A percentile compares a stretch with the other conserved stretches of the same genome.
Evolutionary conservation across 2,329 filamentous ascomycete species (phyloP).

Genomic region (Colletotrichum brevisporum): DNA sequence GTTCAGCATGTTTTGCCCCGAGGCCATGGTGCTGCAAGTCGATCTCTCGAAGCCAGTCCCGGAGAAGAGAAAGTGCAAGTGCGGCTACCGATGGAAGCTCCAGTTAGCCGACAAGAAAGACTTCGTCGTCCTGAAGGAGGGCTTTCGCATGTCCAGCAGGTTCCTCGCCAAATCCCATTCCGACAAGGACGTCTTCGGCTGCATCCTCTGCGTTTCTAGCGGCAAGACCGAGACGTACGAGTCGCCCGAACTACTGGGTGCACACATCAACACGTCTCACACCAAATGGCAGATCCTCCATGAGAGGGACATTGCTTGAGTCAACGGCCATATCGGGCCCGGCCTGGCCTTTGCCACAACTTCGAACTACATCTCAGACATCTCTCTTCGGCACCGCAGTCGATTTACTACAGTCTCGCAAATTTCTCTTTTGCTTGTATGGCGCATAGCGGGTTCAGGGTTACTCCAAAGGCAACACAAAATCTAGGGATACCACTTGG

Average conservation of each 20-base stretch:
- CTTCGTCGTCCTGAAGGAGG: conserved; percentile 52
- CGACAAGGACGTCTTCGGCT: conserved; percentile 51
- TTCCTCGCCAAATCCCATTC: conserved; percentile 59
- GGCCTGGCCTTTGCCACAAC: neutral
- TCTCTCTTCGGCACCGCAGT: neutral
- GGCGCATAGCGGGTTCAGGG: neutral
- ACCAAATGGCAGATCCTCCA: conserved; percentile 61
- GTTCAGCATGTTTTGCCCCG: conserved; percentile 56
- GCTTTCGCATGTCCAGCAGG: conserved; percentile 54
- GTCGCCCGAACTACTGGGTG: conserved; percentile 48
- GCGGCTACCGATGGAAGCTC: conserved; percentile 53
- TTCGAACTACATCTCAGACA: too few species aligned
- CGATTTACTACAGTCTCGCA: neutral
- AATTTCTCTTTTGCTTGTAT: neutral
- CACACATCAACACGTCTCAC: conserved; percentile 54
- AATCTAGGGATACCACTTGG: neutral
- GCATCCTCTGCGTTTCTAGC: conserved; percentile 56
- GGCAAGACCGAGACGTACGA: conserved; percentile 53
- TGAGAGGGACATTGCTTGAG: conserved; percentile 45
- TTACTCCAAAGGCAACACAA: neutral
- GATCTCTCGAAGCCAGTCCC: conserved; percentile 50
- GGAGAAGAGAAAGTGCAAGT: conserved; percentile 47
- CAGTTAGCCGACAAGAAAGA: conserved; percentile 36
- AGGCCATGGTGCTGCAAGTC: conserved; percentile 57
- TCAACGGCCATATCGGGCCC: too few species aligned